Conservation (phyloP, 2,329 filamentous ascomycete genomes). For the Fusarium devonianum region DNA sequence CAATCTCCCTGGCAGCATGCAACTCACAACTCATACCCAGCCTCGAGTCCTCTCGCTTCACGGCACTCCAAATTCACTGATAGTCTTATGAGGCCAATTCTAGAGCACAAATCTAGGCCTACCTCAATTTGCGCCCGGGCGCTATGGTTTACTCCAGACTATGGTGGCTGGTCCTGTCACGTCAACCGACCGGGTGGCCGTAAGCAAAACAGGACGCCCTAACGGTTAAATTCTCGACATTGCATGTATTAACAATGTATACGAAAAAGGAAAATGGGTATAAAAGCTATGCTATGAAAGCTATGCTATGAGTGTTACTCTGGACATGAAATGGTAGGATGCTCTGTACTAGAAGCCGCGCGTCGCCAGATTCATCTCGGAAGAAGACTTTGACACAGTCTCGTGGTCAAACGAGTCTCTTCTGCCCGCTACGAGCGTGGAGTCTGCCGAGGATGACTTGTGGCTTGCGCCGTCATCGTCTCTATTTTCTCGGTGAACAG, state of each 20-base stretch:
- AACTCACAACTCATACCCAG: no score
- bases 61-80: no score
- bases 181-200: no score
- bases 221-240: neutral
- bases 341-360: conserved; percentile 28
- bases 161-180: neutral
- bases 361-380: conserved; percentile 37
- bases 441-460: conserved; percentile 25
- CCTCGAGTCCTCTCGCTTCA: no score
- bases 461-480: conserved; percentile 30
- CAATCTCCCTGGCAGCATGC: neutral
- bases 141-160: no score
- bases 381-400: conserved; percentile 38
- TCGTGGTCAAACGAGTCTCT: conserved; percentile 25
- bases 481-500: conserved; percentile 30
- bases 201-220: no score
- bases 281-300: conserved; percentile 14
- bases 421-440: conserved; percentile 21
- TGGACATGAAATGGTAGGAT: no score
- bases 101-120: no score
- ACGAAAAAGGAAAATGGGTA: conserved; percentile 18
- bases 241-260: neutral
- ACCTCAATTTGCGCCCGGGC: no score
- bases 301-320: neutral
- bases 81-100: no score